phyloP scores from a whole-genome alignment of 495 filamentous ascomycete species.

The Chaetomium tenue region DNA sequence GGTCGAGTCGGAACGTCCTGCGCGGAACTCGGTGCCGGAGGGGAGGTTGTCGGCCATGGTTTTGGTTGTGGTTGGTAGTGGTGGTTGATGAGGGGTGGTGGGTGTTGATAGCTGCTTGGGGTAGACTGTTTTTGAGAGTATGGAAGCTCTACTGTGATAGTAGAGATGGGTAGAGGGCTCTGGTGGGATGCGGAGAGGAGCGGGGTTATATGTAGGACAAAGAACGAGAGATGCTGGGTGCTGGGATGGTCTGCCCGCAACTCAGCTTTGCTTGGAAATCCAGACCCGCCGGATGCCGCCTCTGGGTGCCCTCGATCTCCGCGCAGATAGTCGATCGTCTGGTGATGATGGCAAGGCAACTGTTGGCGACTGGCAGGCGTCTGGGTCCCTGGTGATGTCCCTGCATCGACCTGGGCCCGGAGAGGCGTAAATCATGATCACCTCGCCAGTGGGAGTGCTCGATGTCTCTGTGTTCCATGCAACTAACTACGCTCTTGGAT shows the following conservation, averaged over 20 bases:
- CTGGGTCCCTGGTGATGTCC: neutral
- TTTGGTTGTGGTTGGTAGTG: constrained; percentile 4
- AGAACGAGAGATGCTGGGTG: constrained; percentile 3
- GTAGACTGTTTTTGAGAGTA: neutral
- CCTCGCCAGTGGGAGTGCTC: constrained; percentile 29
- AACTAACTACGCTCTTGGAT: neutral
- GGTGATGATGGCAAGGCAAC: neutral
- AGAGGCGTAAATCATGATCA: constrained; percentile 22
- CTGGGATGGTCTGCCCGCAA: neutral
- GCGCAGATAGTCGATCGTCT: neutral
- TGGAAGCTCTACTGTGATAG: neutral
- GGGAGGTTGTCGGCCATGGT: constrained; percentile 24
- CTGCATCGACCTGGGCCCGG: neutral
- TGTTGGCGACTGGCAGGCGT: neutral
- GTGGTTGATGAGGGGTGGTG: too few species aligned
- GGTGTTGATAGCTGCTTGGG: neutral
- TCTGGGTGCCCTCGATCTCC: constrained; percentile 5
- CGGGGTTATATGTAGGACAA: constrained; percentile 19
- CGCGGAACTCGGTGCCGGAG: constrained; percentile 24
- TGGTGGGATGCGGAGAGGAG: constrained; percentile 8
- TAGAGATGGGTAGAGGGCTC: too few species aligned
- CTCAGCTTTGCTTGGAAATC: constrained; percentile 4
- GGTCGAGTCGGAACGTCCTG: constrained; percentile 35
- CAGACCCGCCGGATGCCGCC: neutral
- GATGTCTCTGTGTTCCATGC: neutral